A percentile compares a stretch with the other conserved stretches of the same genome.
Conservation (phyloP, 768 basidiomycete genomes). For the Lentinula lateritia region DNA sequence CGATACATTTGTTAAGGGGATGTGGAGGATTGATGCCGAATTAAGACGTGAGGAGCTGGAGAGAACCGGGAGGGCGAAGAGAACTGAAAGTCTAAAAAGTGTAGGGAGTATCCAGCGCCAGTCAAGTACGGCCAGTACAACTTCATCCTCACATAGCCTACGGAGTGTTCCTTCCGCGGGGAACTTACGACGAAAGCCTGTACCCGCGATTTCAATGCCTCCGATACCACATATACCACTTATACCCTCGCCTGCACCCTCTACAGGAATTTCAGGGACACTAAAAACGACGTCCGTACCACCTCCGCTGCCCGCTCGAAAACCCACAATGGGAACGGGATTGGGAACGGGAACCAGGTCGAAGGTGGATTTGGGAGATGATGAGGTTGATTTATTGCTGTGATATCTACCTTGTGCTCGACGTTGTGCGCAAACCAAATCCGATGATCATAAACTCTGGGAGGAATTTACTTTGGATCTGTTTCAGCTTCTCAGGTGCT, state of each 20-base stretch:
- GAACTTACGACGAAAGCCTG: background rate
- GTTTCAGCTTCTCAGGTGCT: too few relatives aligned
- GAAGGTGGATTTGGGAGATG: background rate
- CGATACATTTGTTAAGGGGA: constrained; percentile 67
- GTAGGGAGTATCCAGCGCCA: background rate
- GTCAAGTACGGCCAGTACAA: background rate
- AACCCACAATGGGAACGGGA: constrained; percentile 1
- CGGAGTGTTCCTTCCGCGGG: background rate
- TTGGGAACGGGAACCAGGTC: background rate
- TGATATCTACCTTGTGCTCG: background rate
- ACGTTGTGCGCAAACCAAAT: too few relatives aligned
- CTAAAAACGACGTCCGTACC: background rate
- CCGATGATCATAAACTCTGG: too few relatives aligned
- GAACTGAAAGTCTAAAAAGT: background rate
- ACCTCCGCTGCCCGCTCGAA: background rate
- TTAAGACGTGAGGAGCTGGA: constrained; percentile 51
- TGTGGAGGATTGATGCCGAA: constrained; percentile 87
- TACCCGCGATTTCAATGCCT: background rate
- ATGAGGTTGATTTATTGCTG: background rate
- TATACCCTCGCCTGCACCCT: background rate
- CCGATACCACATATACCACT: background rate
- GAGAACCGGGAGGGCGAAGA: background rate
- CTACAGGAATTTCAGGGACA: background rate
- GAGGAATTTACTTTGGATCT: too few relatives aligned
- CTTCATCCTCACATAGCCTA: background rate